phyloP scores from a whole-genome alignment of 2,329 filamentous ascomycete species.

The Fusarium sulawesiense region DNA sequence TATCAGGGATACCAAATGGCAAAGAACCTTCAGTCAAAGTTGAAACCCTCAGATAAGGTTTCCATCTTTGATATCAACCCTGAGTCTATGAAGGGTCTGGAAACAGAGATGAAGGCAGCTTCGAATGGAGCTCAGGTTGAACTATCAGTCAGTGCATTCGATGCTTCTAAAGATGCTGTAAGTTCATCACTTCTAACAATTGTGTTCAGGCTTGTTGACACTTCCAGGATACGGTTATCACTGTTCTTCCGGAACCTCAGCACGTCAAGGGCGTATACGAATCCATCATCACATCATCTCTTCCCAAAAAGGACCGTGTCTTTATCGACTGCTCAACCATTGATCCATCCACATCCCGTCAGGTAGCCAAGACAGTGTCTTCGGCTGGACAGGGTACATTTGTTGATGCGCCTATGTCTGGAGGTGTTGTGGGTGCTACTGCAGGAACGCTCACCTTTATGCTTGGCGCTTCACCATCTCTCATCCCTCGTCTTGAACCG shows the following conservation, averaged over 20 bases:
- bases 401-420: slow-evolving; percentile 96
- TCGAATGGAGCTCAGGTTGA: slow-evolving; percentile 60
- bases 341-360: slow-evolving; percentile 84
- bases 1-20: slow-evolving; percentile 71
- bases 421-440: slow-evolving; percentile 89
- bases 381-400: slow-evolving; percentile 78
- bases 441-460: slow-evolving; percentile 95
- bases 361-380: slow-evolving; percentile 76
- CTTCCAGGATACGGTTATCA: slow-evolving; percentile 82
- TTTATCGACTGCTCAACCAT: slow-evolving; percentile 99
- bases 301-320: slow-evolving; percentile 70
- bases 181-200: slow-evolving; percentile 43
- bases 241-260: slow-evolving; percentile 86
- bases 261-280: slow-evolving; percentile 88
- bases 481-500: slow-evolving; percentile 73
- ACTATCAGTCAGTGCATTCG: slow-evolving; percentile 57
- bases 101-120: slow-evolving; percentile 59
- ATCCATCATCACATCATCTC: slow-evolving; percentile 72
- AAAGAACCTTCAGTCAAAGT: slow-evolving; percentile 69
- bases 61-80: slow-evolving; percentile 68
- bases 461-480: slow-evolving; percentile 76
- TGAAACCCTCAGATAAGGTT: slow-evolving; percentile 62
- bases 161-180: slow-evolving; percentile 66
- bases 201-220: slow-evolving; percentile 9
- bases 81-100: slow-evolving; percentile 59